phyloP scores from a whole-genome alignment of 2,329 filamentous ascomycete genomes.

The Colletotrichum navitas region DNA sequence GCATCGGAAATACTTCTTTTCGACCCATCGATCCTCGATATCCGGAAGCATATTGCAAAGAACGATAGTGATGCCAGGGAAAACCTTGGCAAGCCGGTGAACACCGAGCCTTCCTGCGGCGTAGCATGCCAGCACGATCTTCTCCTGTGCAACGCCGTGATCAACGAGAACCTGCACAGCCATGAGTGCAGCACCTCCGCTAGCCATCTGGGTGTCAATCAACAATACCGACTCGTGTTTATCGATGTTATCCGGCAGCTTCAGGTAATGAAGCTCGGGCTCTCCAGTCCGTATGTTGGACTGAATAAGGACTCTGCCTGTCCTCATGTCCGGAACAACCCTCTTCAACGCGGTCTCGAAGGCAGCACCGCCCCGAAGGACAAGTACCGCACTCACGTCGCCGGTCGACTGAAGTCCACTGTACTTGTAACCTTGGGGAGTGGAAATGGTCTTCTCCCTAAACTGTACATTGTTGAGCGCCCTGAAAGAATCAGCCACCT shows the following conservation, averaged over 20 bases:
- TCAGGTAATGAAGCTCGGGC: slow-evolving; percentile 91
- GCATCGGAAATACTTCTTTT: slow-evolving; percentile 91
- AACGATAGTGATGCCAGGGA: slow-evolving; percentile 87
- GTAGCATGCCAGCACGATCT: slow-evolving; percentile 93
- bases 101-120: slow-evolving; percentile 87
- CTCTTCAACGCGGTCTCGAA: slow-evolving; percentile 90
- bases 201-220: slow-evolving; percentile 94
- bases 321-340: slow-evolving; percentile 92
- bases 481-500: slow-evolving; percentile 55
- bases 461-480: slow-evolving; percentile 84
- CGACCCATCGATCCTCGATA: slow-evolving; percentile 89
- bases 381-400: slow-evolving; percentile 85
- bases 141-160: slow-evolving; percentile 86
- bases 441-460: slow-evolving; percentile 72
- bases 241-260: slow-evolving; percentile 79
- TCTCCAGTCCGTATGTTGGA: slow-evolving; percentile 88
- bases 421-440: slow-evolving; percentile 78
- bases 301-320: slow-evolving; percentile 90
- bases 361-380: slow-evolving; percentile 88
- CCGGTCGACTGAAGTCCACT: slow-evolving; percentile 78
- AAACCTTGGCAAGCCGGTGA: slow-evolving; percentile 88
- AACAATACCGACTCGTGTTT: slow-evolving; percentile 85
- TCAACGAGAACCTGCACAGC: slow-evolving; percentile 95
- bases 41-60: slow-evolving; percentile 86
- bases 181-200: slow-evolving; percentile 89